phyloP scores from a whole-genome alignment of 2,329 filamentous ascomycete species.

The Neonectria ditissima region DNA sequence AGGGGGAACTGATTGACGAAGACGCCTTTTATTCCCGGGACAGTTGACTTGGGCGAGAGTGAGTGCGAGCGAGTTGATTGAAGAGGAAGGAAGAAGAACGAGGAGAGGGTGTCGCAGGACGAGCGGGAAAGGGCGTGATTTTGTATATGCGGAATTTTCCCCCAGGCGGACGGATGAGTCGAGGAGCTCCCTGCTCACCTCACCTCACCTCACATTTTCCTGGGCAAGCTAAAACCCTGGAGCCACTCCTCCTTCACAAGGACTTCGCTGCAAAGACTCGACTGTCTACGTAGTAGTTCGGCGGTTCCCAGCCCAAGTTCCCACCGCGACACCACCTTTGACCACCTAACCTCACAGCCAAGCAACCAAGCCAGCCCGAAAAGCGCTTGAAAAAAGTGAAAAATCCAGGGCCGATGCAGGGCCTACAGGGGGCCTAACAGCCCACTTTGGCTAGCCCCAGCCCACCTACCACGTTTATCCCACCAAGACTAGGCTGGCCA shows the following conservation, averaged over 20 bases:
- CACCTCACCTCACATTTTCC: slow-evolving; percentile 15
- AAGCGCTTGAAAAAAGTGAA: slow-evolving; percentile 3
- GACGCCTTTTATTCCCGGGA: background rate
- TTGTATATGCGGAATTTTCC: slow-evolving; percentile 46
- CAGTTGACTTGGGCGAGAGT: background rate
- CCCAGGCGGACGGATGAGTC: slow-evolving; percentile 10
- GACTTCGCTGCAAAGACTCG: background rate
- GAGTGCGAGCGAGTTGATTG: slow-evolving; percentile 6
- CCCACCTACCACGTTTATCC: slow-evolving; percentile 26
- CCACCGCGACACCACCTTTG: slow-evolving; percentile 5
- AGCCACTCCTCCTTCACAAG: slow-evolving; percentile 15
- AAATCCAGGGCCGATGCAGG: slow-evolving; percentile 8
- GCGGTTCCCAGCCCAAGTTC: slow-evolving; percentile 8
- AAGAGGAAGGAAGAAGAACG: slow-evolving; percentile 11
- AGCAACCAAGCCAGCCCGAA: slow-evolving; percentile 8
- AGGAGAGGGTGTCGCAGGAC: slow-evolving; percentile 14
- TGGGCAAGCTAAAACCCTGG: slow-evolving; percentile 21
- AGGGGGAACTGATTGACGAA: background rate
- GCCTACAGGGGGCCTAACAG: slow-evolving; percentile 18
- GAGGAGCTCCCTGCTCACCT: slow-evolving; percentile 13
- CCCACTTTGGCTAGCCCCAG: slow-evolving; percentile 17
- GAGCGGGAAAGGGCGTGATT: slow-evolving; percentile 37
- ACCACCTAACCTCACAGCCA: slow-evolving; percentile 13
- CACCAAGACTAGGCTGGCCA: background rate
- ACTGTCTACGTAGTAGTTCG: background rate